A percentile compares a stretch with the other conserved stretches of the same genome.
These are phyloP conservation scores for Diaporthe caulivora DNA, from an alignment of 2,329 filamentous ascomycete genomes.

Conservation along the genomic window DNA sequence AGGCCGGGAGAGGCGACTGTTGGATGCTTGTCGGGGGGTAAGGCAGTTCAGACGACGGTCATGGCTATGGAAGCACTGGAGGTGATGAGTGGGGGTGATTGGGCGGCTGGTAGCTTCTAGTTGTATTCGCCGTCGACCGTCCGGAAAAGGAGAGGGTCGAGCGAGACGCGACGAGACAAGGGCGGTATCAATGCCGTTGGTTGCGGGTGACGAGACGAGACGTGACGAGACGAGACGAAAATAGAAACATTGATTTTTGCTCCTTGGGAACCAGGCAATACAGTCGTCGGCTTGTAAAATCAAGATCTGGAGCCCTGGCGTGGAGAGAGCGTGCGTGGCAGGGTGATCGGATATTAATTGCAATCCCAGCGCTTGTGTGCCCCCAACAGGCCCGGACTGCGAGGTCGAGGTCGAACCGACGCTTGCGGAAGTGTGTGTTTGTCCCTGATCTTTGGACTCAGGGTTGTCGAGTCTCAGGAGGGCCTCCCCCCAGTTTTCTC, in stretches of 20 bases:
- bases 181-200: slow-evolving; percentile 13
- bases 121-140: background rate
- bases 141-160: slow-evolving; percentile 16
- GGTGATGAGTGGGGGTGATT: background rate
- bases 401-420: background rate
- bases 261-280: background rate
- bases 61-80: background rate
- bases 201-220: background rate
- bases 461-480: slow-evolving; percentile 23
- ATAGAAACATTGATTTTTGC: slow-evolving; percentile 12
- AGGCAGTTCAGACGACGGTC: slow-evolving; percentile 3
- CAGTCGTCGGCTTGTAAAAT: background rate
- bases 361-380: slow-evolving; percentile 2
- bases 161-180: slow-evolving; percentile 27
- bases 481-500: slow-evolving; percentile 3
- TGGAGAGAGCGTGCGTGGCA: slow-evolving; percentile 11
- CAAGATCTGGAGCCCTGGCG: background rate
- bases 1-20: background rate
- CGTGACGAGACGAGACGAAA: slow-evolving; percentile 3
- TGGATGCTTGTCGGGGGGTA: slow-evolving; percentile 18
- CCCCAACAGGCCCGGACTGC: background rate
- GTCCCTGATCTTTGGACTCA: slow-evolving; percentile 7
- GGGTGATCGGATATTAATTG: slow-evolving; percentile 26
- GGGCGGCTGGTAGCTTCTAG: background rate
- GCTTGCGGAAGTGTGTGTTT: slow-evolving; percentile 6